These are phyloP conservation scores for Epichloe brachyelytri DNA, from an alignment of 2,329 filamentous ascomycete genomes.

Conservation along the genomic window DNA sequence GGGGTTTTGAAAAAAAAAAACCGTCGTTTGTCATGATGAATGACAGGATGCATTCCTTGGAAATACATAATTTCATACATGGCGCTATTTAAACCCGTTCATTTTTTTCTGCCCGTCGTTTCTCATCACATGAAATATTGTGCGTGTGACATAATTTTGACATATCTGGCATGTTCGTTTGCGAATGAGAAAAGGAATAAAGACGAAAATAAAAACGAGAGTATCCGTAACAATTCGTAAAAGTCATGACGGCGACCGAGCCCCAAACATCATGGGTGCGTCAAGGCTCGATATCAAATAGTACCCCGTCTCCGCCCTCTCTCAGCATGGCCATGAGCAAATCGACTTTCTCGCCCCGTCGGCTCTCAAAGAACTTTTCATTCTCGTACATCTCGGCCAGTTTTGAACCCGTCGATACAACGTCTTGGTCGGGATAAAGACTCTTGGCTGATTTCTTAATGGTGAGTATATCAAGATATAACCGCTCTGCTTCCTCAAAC, in stretches of 20 bases:
- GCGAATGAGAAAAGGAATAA: too few relatives aligned
- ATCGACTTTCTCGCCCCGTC: conserved; percentile 9
- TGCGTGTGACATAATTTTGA: too few relatives aligned
- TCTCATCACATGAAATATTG: too few relatives aligned
- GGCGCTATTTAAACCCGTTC: too few relatives aligned
- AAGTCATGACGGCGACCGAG: not conserved
- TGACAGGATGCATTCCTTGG: too few relatives aligned
- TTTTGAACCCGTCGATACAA: conserved; percentile 13
- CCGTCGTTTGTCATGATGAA: too few relatives aligned
- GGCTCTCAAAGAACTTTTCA: conserved; percentile 13
- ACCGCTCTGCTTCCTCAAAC: conserved; percentile 13
- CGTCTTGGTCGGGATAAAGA: conserved; percentile 12
- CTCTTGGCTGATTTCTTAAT: conserved; percentile 12
- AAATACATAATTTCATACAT: too few relatives aligned
- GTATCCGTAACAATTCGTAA: not conserved
- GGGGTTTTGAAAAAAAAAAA: too few relatives aligned
- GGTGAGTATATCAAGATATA: conserved; percentile 14
- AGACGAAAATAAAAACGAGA: too few relatives aligned
- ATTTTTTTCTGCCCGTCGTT: too few relatives aligned
- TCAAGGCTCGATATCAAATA: not conserved
- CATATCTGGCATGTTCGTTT: too few relatives aligned
- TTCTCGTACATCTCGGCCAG: conserved; percentile 17
- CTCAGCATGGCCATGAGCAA: conserved; percentile 2
- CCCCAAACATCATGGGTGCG: not conserved
- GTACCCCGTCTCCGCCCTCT: conserved; percentile 8